Percentiles rank a stretch among this genome's conserved stretches.
phyloP scores from a whole-genome alignment of 73 alveolate species.

The Tetrahymena malaccensis region DNA sequence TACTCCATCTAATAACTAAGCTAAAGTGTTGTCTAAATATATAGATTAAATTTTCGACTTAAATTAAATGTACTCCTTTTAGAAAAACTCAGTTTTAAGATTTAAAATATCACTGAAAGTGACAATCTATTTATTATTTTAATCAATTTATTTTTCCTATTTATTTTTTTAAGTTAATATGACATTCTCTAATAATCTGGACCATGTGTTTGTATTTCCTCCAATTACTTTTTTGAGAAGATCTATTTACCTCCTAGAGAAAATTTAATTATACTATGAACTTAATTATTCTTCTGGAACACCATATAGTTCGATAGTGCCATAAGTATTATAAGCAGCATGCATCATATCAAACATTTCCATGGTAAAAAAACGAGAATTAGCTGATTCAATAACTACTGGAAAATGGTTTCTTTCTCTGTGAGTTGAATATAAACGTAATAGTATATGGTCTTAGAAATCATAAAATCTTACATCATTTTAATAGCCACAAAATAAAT shows the following conservation, averaged over 20 bases:
- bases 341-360: slow-evolving; percentile 40
- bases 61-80: neutral
- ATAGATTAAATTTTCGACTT: neutral
- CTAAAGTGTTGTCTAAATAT: neutral
- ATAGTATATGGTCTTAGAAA: slow-evolving; percentile 21
- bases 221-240: neutral
- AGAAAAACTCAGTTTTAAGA: neutral
- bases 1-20: neutral
- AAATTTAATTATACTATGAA: neutral
- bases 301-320: neutral
- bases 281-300: neutral
- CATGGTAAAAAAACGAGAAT: slow-evolving; percentile 8
- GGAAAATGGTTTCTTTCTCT: slow-evolving; percentile 32
- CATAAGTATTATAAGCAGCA: slow-evolving; percentile 5
- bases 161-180: neutral
- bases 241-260: neutral
- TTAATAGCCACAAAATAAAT: slow-evolving; percentile 8
- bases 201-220: neutral
- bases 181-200: neutral
- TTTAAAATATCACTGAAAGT: neutral
- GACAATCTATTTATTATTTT: neutral
- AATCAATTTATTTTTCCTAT: neutral
- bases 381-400: slow-evolving; percentile 1
- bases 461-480: slow-evolving; percentile 11
- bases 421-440: neutral